Percentiles rank a stretch among this genome's conserved stretches.
These are phyloP conservation scores for Marchantia polymorpha DNA, from an alignment of 225 moss, liverwort and hornwort species.

Conservation along the genomic window DNA sequence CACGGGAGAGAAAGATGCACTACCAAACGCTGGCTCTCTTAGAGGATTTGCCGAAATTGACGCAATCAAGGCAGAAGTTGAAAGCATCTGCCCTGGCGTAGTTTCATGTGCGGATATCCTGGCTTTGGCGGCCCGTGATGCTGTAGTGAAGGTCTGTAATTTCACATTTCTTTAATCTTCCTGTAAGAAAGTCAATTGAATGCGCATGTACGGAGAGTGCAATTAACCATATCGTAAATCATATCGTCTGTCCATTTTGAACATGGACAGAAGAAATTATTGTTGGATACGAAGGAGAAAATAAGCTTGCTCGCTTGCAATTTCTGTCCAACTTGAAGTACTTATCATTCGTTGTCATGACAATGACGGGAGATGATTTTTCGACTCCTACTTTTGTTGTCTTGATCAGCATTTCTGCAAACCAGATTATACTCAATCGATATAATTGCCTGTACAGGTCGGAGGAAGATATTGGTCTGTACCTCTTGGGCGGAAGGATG, in stretches of 20 bases:
- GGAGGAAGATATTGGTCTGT: background rate
- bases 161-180: no score
- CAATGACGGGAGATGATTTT: no score
- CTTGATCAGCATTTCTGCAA: no score
- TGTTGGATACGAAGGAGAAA: no score
- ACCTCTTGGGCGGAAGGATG: background rate
- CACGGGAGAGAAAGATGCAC: constrained; percentile 29
- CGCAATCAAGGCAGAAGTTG: constrained; percentile 31
- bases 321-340: background rate
- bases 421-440: background rate
- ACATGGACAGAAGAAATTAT: no score
- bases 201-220: no score
- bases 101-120: constrained; percentile 45
- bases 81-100: constrained; percentile 9
- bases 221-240: no score
- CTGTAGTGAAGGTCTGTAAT: constrained; percentile 19
- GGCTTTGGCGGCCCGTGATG: constrained; percentile 29
- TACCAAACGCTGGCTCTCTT: constrained; percentile 19
- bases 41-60: constrained; percentile 33
- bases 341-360: no score
- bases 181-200: no score
- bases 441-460: background rate
- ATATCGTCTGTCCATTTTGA: no score
- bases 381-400: no score
- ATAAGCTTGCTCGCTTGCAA: no score